Evolutionary conservation across 2,329 filamentous ascomycete species (phyloP).

Genomic region (Botrytis sinoallii): DNA sequence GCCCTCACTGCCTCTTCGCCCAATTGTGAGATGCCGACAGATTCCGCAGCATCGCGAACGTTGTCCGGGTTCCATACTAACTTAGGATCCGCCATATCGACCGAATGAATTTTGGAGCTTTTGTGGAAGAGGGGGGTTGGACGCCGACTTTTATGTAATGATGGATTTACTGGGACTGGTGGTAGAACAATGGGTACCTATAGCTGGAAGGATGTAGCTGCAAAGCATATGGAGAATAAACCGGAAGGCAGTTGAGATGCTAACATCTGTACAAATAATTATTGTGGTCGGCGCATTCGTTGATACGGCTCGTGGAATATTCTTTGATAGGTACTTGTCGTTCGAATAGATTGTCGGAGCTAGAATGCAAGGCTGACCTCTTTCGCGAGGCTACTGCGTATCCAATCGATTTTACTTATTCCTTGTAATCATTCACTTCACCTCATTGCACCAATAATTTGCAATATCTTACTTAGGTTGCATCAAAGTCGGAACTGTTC

Average conservation of each 20-base stretch:
- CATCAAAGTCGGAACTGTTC: neutral
- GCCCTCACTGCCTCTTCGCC: conserved; percentile 84
- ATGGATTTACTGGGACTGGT: neutral
- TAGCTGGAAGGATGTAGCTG: neutral
- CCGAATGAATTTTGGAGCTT: neutral
- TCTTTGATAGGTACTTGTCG: neutral
- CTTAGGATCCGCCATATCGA: conserved; percentile 35
- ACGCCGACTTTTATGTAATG: neutral
- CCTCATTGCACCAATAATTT: neutral
- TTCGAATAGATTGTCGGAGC: neutral
- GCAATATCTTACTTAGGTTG: too few species aligned
- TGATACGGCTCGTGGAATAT: neutral
- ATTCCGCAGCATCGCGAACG: conserved; percentile 92
- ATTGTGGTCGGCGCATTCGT: conserved; percentile 5
- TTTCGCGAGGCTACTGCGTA: neutral
- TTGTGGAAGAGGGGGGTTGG: neutral
- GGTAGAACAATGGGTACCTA: neutral
- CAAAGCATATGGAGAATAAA: neutral
- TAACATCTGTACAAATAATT: neutral
- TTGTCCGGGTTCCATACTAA: conserved; percentile 95
- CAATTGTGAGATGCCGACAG: conserved; percentile 79
- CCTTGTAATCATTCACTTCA: neutral
- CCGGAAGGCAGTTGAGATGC: neutral
- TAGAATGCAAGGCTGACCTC: conserved; percentile 8
- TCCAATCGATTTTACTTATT: neutral